Percentiles rank a stretch among this genome's conserved stretches.
These are phyloP conservation scores for Fusarium dimerum DNA, from an alignment of 2,329 filamentous ascomycete genomes.

Conservation along the genomic window DNA sequence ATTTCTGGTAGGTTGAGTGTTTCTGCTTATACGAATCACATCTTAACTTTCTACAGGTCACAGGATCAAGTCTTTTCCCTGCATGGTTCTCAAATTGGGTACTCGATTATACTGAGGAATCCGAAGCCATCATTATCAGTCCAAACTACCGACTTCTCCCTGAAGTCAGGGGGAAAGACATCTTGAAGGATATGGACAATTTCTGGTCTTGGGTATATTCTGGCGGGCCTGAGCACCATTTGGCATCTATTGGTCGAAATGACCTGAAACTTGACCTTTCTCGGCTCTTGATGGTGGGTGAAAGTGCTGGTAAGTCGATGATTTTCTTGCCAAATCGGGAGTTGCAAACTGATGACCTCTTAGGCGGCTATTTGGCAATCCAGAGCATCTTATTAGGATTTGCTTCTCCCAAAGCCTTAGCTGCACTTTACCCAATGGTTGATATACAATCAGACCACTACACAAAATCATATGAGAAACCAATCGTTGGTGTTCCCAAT, in stretches of 20 bases:
- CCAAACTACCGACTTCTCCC: conserved; percentile 9
- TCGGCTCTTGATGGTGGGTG: conserved; percentile 1
- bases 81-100: conserved; percentile 9
- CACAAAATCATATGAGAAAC: conserved; percentile 1
- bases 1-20: conserved; percentile 1
- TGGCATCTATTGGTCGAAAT: background rate
- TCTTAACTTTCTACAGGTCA: background rate
- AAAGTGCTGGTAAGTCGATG: conserved; percentile 2
- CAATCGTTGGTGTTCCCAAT: conserved; percentile 3
- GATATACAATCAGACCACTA: background rate
- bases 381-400: background rate
- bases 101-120: background rate
- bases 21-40: background rate
- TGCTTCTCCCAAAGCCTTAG: background rate
- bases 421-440: conserved; percentile 6
- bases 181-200: conserved; percentile 5
- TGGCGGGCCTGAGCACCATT: background rate
- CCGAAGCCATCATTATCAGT: conserved; percentile 2
- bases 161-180: conserved; percentile 8
- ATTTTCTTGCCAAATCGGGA: background rate
- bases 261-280: background rate
- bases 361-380: conserved; percentile 5
- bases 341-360: background rate
- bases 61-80: conserved; percentile 4
- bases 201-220: conserved; percentile 7